These are phyloP conservation scores for Rhodamnia rubescens DNA, from an alignment of 345 rosid genomes.

Conservation along the genomic window DNA sequence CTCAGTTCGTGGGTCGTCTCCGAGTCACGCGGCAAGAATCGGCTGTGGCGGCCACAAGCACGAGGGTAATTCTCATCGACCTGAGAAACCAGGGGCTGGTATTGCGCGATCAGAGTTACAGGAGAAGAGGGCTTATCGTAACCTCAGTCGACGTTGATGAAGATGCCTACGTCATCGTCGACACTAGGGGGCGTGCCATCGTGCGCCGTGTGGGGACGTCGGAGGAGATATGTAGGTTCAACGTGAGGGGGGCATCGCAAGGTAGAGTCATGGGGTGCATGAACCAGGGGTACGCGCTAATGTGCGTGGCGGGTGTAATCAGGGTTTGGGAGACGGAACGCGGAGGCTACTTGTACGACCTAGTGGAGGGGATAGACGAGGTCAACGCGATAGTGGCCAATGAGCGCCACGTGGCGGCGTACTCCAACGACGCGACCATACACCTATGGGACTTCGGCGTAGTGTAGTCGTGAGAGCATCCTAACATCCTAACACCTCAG, in stretches of 20 bases:
- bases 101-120: conserved; percentile 18
- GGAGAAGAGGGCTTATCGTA: conserved; percentile 28
- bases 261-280: conserved; percentile 48
- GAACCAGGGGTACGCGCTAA: conserved; percentile 50
- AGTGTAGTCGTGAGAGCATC: conserved; percentile 1
- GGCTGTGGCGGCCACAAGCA: conserved; percentile 69
- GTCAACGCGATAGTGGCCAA: conserved; percentile 47
- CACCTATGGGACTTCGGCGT: conserved; percentile 92
- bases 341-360: conserved; percentile 26
- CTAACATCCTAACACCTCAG: not conserved
- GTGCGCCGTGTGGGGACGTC: conserved; percentile 40
- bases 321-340: conserved; percentile 53
- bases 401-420: conserved; percentile 77
- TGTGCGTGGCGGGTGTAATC: conserved; percentile 55
- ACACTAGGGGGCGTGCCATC: conserved; percentile 35
- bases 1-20: conserved; percentile 54
- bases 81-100: conserved; percentile 41
- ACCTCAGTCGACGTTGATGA: conserved; percentile 34
- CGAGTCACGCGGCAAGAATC: conserved; percentile 37
- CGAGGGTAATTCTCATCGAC: conserved; percentile 33
- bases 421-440: conserved; percentile 26
- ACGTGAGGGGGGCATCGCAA: conserved; percentile 7
- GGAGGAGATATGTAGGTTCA: conserved; percentile 45
- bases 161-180: conserved; percentile 45
- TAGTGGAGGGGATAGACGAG: conserved; percentile 45